Percentiles rank a stretch among this genome's conserved stretches.
Conservation (phyloP, 202 grass and related monocot species). For the Musa balbisiana region DNA sequence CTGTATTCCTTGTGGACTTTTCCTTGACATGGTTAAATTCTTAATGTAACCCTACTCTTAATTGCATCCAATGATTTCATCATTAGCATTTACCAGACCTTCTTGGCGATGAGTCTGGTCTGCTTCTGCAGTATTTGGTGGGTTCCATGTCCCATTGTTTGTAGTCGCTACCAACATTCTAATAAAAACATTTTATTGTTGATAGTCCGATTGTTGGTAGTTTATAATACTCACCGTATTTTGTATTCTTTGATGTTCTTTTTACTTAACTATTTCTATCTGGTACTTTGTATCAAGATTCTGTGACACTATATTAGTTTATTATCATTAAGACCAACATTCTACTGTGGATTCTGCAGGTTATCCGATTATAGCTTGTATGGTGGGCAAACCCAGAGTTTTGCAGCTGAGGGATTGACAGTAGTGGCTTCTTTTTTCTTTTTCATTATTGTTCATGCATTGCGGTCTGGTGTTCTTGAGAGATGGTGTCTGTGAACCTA, state of each 20-base stretch:
- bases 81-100: neutral
- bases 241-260: neutral
- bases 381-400: neutral
- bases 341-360: neutral
- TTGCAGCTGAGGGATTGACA: neutral
- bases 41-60: neutral
- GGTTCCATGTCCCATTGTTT: neutral
- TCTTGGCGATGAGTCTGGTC: neutral
- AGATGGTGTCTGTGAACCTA: conserved; percentile 89
- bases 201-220: too few species aligned
- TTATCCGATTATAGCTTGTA: neutral
- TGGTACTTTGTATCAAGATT: neutral
- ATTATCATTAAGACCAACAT: neutral
- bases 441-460: neutral
- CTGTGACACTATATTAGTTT: neutral
- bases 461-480: neutral
- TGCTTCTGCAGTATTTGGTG: neutral
- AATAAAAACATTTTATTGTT: too few species aligned
- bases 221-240: too few species aligned
- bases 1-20: neutral
- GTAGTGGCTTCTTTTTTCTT: neutral
- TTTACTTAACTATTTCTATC: neutral
- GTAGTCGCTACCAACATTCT: neutral
- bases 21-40: neutral
- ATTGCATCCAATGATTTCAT: neutral